These are phyloP conservation scores for Cucumis melo DNA, from an alignment of 306 rosid species.

Conservation along the genomic window DNA sequence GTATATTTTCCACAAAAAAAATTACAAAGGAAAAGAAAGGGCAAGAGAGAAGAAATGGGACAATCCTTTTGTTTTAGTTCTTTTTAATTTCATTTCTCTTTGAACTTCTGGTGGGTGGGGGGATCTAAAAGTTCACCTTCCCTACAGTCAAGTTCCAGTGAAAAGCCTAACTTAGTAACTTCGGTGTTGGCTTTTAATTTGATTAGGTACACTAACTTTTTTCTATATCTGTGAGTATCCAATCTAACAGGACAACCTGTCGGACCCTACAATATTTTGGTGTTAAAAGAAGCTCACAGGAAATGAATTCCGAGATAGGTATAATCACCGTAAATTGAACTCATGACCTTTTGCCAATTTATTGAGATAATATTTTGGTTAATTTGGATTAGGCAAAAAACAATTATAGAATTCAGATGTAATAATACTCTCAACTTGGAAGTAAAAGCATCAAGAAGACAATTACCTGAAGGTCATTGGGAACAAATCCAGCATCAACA, in stretches of 20 bases:
- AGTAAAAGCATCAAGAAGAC: not conserved
- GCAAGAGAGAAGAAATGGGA: not conserved
- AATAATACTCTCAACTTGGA: not conserved
- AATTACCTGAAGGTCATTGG: conserved; percentile 85
- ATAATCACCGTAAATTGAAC: no score
- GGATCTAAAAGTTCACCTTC: not conserved
- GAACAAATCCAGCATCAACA: conserved; percentile 92
- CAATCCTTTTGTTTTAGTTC: no score
- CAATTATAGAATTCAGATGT: not conserved
- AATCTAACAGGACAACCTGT: no score
- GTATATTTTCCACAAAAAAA: not conserved
- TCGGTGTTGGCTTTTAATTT: not conserved
- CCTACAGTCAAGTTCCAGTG: not conserved
- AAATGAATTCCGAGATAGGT: no score
- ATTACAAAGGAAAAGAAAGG: not conserved
- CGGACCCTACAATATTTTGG: no score
- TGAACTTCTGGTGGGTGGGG: not conserved
- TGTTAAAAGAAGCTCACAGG: no score
- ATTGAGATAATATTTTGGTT: no score
- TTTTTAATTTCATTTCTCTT: not conserved
- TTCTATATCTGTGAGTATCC: no score
- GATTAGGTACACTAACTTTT: no score
- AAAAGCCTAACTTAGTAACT: not conserved
- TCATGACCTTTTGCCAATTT: no score
- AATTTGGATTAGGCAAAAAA: not conserved